phyloP scores from a whole-genome alignment of 1,284 basidiomycete genomes.

The Puccinia novopanici region DNA sequence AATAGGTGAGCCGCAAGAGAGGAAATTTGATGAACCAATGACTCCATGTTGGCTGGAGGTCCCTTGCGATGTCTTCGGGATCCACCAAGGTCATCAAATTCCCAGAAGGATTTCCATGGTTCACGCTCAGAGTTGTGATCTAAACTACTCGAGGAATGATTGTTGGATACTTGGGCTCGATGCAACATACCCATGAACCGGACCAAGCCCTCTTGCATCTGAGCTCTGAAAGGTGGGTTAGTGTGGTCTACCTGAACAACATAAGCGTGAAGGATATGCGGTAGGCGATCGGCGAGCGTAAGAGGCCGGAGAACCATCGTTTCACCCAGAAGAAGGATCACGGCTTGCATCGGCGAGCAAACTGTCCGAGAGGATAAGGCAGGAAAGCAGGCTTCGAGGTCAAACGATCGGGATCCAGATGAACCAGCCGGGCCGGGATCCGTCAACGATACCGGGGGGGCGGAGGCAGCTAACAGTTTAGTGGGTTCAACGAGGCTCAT shows the following conservation, averaged over 20 bases:
- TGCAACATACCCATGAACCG: conserved; percentile 38
- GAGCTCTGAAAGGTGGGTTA: conserved; percentile 28
- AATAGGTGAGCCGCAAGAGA: conserved; percentile 28
- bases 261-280: conserved; percentile 45
- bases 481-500: conserved; percentile 38
- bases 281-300: conserved; percentile 30
- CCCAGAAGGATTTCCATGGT: conserved; percentile 48
- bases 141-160: neutral
- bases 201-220: conserved; percentile 44
- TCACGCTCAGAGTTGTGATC: conserved; percentile 19
- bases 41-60: conserved; percentile 39
- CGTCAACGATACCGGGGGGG: neutral
- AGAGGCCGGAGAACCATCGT: conserved; percentile 41
- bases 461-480: conserved; percentile 33
- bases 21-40: conserved; percentile 34
- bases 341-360: conserved; percentile 48
- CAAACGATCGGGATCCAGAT: conserved; percentile 19
- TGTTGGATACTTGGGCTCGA: conserved; percentile 3
- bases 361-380: conserved; percentile 37
- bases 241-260: conserved; percentile 49
- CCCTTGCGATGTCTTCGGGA: conserved; percentile 48
- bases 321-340: conserved; percentile 43
- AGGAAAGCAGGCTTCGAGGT: conserved; percentile 42
- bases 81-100: conserved; percentile 40
- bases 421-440: conserved; percentile 12